Conservation (phyloP, 257 asterid genomes). For the Marsdenia floribunda region DNA sequence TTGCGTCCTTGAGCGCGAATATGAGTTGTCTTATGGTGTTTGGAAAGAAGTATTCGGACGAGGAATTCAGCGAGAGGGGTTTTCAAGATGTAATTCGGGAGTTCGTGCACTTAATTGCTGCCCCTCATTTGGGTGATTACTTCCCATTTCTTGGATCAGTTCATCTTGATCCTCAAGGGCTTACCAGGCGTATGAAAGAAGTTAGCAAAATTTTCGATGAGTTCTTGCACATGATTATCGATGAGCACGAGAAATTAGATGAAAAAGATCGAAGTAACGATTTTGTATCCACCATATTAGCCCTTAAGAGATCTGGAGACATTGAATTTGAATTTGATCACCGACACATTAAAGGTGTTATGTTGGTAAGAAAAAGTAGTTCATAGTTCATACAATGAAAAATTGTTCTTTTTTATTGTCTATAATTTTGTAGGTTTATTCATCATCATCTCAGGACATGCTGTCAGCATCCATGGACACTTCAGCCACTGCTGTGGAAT, state of each 20-base stretch:
- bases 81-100: constrained; percentile 6
- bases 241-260: neutral
- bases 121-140: constrained; percentile 11
- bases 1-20: constrained; percentile 2
- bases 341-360: neutral
- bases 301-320: constrained; percentile 7
- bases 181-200: neutral
- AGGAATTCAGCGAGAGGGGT: constrained; percentile 8
- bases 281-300: constrained; percentile 4
- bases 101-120: neutral
- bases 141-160: neutral
- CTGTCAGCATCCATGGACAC: neutral
- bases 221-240: neutral
- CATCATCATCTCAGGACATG: neutral
- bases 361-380: neutral
- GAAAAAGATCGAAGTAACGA: neutral
- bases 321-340: constrained; percentile 16
- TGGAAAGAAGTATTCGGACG: neutral
- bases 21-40: neutral
- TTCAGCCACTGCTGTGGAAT: neutral
- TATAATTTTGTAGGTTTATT: no score
- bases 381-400: no score
- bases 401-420: no score
- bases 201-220: neutral
- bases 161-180: neutral